Evolutionary conservation across 768 basidiomycete genomes (phyloP), one percentile per base, ranked within the genome.

Genomic region (Termitomyces sp.): DNA sequence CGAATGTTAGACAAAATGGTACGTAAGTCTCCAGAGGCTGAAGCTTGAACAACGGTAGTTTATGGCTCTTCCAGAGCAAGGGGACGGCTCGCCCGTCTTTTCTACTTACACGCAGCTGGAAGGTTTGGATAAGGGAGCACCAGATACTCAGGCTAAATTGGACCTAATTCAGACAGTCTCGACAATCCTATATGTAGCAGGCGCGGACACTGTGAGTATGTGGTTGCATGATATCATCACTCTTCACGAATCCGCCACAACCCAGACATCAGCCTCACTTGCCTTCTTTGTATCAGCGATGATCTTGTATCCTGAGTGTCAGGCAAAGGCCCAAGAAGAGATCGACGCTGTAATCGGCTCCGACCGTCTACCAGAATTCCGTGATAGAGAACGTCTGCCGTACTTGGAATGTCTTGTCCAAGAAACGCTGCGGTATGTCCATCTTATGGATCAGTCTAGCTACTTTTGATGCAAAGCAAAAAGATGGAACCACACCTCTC

Each of bases 211-310:
- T 22, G 63, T 64, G 29, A 41, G 57, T 44, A n/a, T 5, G 20
- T 22, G 14, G 20, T 55, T 14, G 26, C 46, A 34, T 37, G 18
- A 29, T 34, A 3, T 18, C 16, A n/a, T 20, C 12, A 24, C 32
- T 20, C 8, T 14, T 48, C 5, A 51, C 24, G 50, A 20, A 39
- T 1, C 39, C 39, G 3, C n/a, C 6, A 18, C 16, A 31, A 36
- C 36, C 6, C 42, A 70, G 65, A 70, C 69, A 22, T 68, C 65
- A 9, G 63, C 67, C 12, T 63, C 63, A 20, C 57, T 69, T 1
- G 55, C 68, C 2, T 54, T 60, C 22, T 69, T 67, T 34, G 64
- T 72, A 47, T 57, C 69, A 26, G 70, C 64, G 5, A 72, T 71
- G 68, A 51, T 64, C 3, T 59, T 66, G 26, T 59, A 66, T 60